phyloP scores from a whole-genome alignment of 208 protist species.

The Leptomonas pyrrhocoris region DNA sequence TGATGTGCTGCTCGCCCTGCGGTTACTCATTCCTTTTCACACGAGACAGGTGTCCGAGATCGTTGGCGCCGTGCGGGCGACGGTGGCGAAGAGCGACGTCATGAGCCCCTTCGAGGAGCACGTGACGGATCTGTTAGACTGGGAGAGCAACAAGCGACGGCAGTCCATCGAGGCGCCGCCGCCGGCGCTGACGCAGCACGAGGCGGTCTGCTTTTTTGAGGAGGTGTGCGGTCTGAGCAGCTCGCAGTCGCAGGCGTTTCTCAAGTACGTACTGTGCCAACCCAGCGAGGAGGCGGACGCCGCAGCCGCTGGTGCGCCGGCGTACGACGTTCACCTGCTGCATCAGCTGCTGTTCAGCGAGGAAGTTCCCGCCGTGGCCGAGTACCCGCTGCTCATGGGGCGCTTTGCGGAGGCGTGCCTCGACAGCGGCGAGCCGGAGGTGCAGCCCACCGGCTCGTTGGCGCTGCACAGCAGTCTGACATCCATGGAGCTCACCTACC shows the following conservation, averaged over 20 bases:
- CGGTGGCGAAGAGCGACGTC: constrained; percentile 27
- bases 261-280: constrained; percentile 32
- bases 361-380: constrained; percentile 46
- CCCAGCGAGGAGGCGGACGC: constrained; percentile 4
- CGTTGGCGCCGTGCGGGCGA: constrained; percentile 15
- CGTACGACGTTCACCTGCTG: constrained; percentile 46
- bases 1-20: constrained; percentile 28
- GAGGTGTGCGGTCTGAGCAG: constrained; percentile 33
- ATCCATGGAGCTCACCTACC: constrained; percentile 27
- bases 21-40: constrained; percentile 33
- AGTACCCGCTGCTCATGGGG: constrained; percentile 69
- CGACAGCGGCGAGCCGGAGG: constrained; percentile 31
- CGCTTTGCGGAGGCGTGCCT: constrained; percentile 65
- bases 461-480: constrained; percentile 32
- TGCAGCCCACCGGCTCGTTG: constrained; percentile 44
- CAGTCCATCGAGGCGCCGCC: constrained; percentile 23
- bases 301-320: not conserved
- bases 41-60: constrained; percentile 28
- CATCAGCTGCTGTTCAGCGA: constrained; percentile 60
- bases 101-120: constrained; percentile 52
- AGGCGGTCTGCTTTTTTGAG: constrained; percentile 40
- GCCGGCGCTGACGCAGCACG: constrained; percentile 27
- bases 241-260: constrained; percentile 57
- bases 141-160: constrained; percentile 12
- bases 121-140: constrained; percentile 35